phyloP scores from a whole-genome alignment of 805 yeast genomes.

The Pichia insulana region DNA sequence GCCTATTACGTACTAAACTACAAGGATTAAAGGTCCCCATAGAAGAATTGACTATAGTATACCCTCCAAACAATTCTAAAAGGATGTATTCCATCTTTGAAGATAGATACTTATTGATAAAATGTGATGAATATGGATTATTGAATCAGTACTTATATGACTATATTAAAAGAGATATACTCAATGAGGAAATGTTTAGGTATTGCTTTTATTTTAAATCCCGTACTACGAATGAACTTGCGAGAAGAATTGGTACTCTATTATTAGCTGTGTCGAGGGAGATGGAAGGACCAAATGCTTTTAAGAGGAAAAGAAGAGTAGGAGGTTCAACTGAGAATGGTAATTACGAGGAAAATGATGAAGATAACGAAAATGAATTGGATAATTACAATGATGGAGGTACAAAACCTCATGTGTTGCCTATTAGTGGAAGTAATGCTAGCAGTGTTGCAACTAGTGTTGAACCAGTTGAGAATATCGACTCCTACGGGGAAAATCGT shows the following conservation, averaged over 20 bases:
- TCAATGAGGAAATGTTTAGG: conserved; percentile 48
- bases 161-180: conserved; percentile 55
- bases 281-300: conserved; percentile 50
- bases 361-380: neutral
- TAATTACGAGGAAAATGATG: conserved; percentile 10
- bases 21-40: conserved; percentile 49
- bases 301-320: conserved; percentile 36
- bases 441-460: neutral
- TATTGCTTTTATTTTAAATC: conserved; percentile 71
- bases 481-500: neutral
- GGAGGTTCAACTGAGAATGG: conserved; percentile 10
- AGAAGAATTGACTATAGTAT: conserved; percentile 54
- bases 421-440: no score
- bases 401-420: no score
- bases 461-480: neutral
- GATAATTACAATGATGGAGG: no score
- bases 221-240: conserved; percentile 62
- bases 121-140: conserved; percentile 59
- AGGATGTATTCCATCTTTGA: conserved; percentile 61
- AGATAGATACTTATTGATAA: conserved; percentile 56
- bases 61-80: conserved; percentile 79
- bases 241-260: conserved; percentile 61
- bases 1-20: conserved; percentile 44
- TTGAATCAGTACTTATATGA: conserved; percentile 52
- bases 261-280: conserved; percentile 63